A percentile compares a stretch with the other conserved stretches of the same genome.
These are phyloP conservation scores for Hypocreales sp. DNA, from an alignment of 2,329 filamentous ascomycete genomes.

Conservation along the genomic window DNA sequence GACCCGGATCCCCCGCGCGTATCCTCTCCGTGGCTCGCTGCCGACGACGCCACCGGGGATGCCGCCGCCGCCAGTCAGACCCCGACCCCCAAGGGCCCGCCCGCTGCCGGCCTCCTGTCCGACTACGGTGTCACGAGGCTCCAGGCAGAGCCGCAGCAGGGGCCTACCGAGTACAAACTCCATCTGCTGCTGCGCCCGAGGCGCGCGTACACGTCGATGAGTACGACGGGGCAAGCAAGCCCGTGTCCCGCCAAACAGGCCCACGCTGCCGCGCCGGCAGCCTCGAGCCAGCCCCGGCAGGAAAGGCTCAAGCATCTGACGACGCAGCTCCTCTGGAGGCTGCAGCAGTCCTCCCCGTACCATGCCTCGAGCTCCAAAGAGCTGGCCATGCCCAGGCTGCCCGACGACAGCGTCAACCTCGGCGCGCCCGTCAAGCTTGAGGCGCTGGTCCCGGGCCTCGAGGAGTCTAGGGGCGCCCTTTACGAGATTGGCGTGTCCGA, in stretches of 20 bases:
- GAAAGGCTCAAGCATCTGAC: constrained; percentile 80
- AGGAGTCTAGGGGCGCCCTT: constrained; percentile 82
- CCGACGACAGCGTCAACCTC: constrained; percentile 40
- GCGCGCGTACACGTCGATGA: constrained; percentile 56
- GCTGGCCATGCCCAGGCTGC: constrained; percentile 59
- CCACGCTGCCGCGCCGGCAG: constrained; percentile 15
- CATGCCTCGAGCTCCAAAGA: constrained; percentile 68
- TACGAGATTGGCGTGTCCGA: constrained; percentile 97
- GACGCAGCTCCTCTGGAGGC: constrained; percentile 83
- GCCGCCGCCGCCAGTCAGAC: constrained; percentile 13
- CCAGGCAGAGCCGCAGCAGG: constrained; percentile 82
- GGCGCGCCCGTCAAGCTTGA: constrained; percentile 30
- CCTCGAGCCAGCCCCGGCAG: constrained; percentile 58
- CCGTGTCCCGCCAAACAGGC: too few species aligned
- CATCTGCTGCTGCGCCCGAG: constrained; percentile 73
- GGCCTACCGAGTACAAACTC: constrained; percentile 91
- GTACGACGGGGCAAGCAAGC: constrained; percentile 27
- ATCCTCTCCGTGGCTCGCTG: constrained; percentile 73
- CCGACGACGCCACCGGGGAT: constrained; percentile 25
- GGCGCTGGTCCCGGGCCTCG: constrained; percentile 60
- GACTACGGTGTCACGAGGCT: constrained; percentile 60
- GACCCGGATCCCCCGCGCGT: constrained; percentile 78
- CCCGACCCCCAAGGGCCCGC: constrained; percentile 14
- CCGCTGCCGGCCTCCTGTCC: constrained; percentile 27
- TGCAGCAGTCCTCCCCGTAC: constrained; percentile 89